Percentiles rank a stretch among this genome's conserved stretches.
Evolutionary conservation across 768 basidiomycete species (phyloP).

Genomic region (Leucogyrophana mollusca): DNA sequence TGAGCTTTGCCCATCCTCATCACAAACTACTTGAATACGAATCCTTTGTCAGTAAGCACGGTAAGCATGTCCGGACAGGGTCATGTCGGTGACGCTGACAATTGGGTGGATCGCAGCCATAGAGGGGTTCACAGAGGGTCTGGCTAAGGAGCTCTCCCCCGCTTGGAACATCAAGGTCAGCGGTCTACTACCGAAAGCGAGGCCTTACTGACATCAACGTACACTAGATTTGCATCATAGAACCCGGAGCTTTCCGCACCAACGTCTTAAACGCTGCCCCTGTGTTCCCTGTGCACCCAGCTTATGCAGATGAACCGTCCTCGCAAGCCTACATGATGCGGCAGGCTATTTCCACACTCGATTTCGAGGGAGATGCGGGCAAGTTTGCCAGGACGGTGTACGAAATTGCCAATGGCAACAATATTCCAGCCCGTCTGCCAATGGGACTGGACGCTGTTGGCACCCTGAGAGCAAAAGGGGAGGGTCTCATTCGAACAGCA

Average conservation of each 20-base stretch:
- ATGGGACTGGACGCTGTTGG: slow-evolving; percentile 13
- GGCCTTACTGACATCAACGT: background rate
- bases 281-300: slow-evolving; percentile 7
- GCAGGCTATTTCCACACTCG: background rate
- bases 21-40: slow-evolving; percentile 13
- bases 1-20: background rate
- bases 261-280: background rate
- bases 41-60: slow-evolving; percentile 13
- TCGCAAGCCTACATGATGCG: background rate
- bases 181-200: no score
- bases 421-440: slow-evolving; percentile 13
- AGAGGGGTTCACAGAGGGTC: slow-evolving; percentile 32
- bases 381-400: slow-evolving; percentile 11
- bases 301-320: slow-evolving; percentile 9
- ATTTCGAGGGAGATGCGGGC: slow-evolving; percentile 9
- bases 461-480: background rate
- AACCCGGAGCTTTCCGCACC: slow-evolving; percentile 18
- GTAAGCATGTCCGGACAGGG: slow-evolving; percentile 1
- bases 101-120: slow-evolving; percentile 21
- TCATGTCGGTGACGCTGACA: background rate
- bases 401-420: slow-evolving; percentile 1
- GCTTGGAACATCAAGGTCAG: slow-evolving; percentile 39
- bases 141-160: slow-evolving; percentile 36
- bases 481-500: slow-evolving; percentile 1
- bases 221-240: slow-evolving; percentile 16